Percentiles rank a stretch among this genome's conserved stretches.
phyloP scores from a whole-genome alignment of 768 basidiomycete genomes.

The Lactarius psammicola region DNA sequence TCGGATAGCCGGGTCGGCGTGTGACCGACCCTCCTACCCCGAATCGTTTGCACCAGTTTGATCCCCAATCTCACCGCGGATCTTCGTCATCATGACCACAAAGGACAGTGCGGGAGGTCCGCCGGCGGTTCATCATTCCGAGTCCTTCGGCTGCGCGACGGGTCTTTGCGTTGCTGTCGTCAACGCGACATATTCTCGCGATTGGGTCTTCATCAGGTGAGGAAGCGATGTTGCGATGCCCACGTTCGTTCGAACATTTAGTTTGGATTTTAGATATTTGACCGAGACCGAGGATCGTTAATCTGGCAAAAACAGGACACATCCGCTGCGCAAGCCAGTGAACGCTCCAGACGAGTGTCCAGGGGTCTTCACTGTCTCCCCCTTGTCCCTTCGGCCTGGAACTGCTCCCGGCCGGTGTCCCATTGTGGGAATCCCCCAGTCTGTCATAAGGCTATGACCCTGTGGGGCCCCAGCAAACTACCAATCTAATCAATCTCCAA shows the following conservation, averaged over 20 bases:
- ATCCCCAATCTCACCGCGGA: conserved; percentile 21
- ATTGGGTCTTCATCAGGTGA: neutral
- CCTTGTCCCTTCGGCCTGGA: conserved; percentile 3
- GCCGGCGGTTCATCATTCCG: neutral
- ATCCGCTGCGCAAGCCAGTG: conserved; percentile 12
- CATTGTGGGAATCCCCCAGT: neutral
- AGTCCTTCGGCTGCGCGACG: neutral
- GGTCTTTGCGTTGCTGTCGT: neutral
- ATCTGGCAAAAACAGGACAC: conserved; percentile 4
- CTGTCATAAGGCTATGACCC: neutral
- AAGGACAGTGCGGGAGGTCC: neutral
- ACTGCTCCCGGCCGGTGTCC: conserved; percentile 12
- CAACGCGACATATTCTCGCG: neutral
- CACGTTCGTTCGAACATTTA: neutral
- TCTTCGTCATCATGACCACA: conserved; percentile 3
- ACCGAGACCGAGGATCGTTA: conserved; percentile 18
- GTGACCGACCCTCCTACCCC: conserved; percentile 3
- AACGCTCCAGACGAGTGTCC: conserved; percentile 13
- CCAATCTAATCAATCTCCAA: conserved; percentile 11
- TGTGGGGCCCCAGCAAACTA: conserved; percentile 11
- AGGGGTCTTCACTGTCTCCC: conserved; percentile 20
- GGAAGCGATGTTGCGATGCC: neutral
- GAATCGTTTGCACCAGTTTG: conserved; percentile 14
- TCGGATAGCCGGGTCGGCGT: neutral
- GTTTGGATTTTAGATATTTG: conserved; percentile 7